Conservation (phyloP, 169 alveolate genomes). For the Plasmodium coatneyi region DNA sequence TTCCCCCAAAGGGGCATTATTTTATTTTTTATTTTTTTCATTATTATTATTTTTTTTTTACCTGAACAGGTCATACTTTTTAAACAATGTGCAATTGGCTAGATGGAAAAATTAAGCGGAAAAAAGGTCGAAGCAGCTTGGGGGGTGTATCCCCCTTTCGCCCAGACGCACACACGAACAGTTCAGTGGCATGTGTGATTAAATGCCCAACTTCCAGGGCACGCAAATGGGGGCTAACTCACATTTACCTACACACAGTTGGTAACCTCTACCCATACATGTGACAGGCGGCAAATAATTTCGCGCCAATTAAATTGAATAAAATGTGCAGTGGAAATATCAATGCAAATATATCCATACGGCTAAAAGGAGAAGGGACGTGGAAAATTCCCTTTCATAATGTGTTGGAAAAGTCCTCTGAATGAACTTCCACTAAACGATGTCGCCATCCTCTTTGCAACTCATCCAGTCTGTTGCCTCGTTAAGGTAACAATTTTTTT, state of each 20-base stretch:
- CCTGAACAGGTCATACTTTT: not conserved
- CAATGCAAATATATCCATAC: not conserved
- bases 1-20: not conserved
- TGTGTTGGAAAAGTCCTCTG: not conserved
- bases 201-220: not conserved
- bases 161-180: not conserved
- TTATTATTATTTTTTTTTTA: not conserved
- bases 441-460: not conserved
- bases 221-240: not conserved
- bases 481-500: not conserved
- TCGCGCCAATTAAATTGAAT: not conserved
- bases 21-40: not conserved
- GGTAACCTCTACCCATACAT: not conserved
- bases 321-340: not conserved
- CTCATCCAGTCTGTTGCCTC: not conserved
- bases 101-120: not conserved
- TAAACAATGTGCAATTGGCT: not conserved
- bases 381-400: not conserved
- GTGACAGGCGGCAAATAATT: not conserved
- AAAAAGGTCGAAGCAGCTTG: not conserved
- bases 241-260: not conserved
- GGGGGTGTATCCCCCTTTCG: not conserved
- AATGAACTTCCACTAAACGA: not conserved
- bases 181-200: not conserved
- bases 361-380: not conserved